Evolutionary conservation across 164 flowering plant species (phyloP), one percentile per base, ranked within the genome.

Genomic region (Chloranthus sessilifolius): DNA sequence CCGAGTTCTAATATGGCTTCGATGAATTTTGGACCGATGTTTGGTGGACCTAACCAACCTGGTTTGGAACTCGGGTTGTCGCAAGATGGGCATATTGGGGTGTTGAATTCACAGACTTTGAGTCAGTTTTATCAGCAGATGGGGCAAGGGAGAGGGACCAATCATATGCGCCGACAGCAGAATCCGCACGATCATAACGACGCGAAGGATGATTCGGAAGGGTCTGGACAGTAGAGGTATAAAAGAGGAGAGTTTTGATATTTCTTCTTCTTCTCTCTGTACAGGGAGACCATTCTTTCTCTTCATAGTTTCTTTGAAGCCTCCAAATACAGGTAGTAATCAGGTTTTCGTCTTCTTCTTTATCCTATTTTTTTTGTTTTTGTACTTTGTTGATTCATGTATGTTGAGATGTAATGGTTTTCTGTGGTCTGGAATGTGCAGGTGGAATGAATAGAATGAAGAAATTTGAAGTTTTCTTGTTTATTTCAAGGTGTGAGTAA

Each of bases 191-290:
- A n/a, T n/a, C n/a, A n/a, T n/a, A n/a, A n/a, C n/a, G n/a, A n/a
- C 60, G 26, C 71, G 7, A 77, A 87, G 55, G 96, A 87, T 71
- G 78, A 87, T 71, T 82, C 95, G 58, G 82, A 81, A 66, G 88
- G 70, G 7, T 86, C 91, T 38, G 80, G 80, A 47, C 78, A 77
- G 61, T 76, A 67, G 60, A 34, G 22, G 3, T 20, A 0, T 30
- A 28, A 28, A 12, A 35, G 33, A 38, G 45, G n/a, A n/a, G n/a
- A n/a, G n/a, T n/a, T n/a, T n/a, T n/a, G n/a, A n/a, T n/a, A n/a
- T 52, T 54, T 57, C 59, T 4, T 25, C 21, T 30, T 20, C 36
- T 43, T 52, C 47, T n/a, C 48, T 50, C 59, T 66, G 52, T 71
- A 51, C 53, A 63, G 40, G 53, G 50, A 14, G 23, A 53, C 46